phyloP scores from a whole-genome alignment of 1,284 basidiomycete species.

The Rhodofomes roseus region DNA sequence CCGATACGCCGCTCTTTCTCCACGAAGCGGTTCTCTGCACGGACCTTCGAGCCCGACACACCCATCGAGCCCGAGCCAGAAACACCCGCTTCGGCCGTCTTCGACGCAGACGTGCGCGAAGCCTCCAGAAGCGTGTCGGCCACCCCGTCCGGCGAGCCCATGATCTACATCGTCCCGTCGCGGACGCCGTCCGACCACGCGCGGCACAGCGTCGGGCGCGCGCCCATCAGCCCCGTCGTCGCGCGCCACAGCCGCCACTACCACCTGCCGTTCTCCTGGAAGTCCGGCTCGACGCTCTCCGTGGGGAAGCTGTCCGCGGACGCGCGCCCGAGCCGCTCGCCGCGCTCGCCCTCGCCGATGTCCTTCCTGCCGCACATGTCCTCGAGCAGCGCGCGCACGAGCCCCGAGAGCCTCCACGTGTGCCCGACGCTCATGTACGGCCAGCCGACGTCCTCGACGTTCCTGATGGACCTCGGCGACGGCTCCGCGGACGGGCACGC shows the following conservation, averaged over 20 bases:
- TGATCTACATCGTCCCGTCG: slow-evolving; percentile 15
- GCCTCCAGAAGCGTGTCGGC: neutral
- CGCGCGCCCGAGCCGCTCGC: slow-evolving; percentile 4
- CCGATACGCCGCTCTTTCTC: slow-evolving; percentile 16
- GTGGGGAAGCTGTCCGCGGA: neutral
- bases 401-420: slow-evolving; percentile 13
- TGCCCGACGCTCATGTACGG: neutral
- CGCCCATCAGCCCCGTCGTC: slow-evolving; percentile 13
- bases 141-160: slow-evolving; percentile 1
- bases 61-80: neutral
- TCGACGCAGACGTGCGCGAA: slow-evolving; percentile 8
- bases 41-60: neutral
- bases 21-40: slow-evolving; percentile 6
- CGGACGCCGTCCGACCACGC: slow-evolving; percentile 17
- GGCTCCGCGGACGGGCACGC: neutral
- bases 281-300: slow-evolving; percentile 7
- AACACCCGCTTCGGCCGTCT: neutral
- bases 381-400: slow-evolving; percentile 10
- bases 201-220: slow-evolving; percentile 14
- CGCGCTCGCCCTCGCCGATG: slow-evolving; percentile 18
- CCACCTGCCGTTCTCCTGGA: slow-evolving; percentile 23
- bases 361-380: slow-evolving; percentile 20
- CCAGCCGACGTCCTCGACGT: neutral
- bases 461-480: slow-evolving; percentile 1
- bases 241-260: slow-evolving; percentile 15